Evolutionary conservation across 106 monocot species (phyloP).

Genomic region (Ottelia alismoides): DNA sequence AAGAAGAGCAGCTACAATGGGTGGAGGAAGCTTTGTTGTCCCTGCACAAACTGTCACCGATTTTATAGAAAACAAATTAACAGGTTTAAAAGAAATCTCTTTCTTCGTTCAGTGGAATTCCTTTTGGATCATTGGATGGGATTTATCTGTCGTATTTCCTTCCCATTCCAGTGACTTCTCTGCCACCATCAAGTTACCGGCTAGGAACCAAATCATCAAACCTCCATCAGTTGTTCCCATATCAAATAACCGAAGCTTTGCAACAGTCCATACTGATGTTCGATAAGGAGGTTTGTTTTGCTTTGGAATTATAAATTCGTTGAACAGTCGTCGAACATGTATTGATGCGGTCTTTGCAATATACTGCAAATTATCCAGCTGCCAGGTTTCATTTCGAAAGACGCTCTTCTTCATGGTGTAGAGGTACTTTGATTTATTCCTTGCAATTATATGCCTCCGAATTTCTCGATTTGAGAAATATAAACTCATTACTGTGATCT

Average conservation of each 20-base stretch:
- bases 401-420: slow-evolving; percentile 96
- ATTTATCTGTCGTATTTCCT: no score
- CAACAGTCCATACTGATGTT: slow-evolving; percentile 60
- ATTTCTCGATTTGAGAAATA: no score
- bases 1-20: slow-evolving; percentile 78
- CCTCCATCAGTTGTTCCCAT: slow-evolving; percentile 73
- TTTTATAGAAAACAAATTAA: slow-evolving; percentile 75
- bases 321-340: no score
- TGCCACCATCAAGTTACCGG: slow-evolving; percentile 89
- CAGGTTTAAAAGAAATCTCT: slow-evolving; percentile 26
- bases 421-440: no score
- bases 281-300: slow-evolving; percentile 72
- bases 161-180: slow-evolving; percentile 38
- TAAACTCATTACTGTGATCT: no score
- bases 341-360: no score
- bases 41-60: slow-evolving; percentile 88
- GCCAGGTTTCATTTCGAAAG: slow-evolving; percentile 76
- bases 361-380: no score
- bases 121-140: not conserved
- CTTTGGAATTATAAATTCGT: no score
- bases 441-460: no score
- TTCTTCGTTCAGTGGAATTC: not conserved
- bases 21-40: slow-evolving; percentile 89
- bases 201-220: slow-evolving; percentile 69
- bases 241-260: slow-evolving; percentile 62